Evolutionary conservation across 2,329 filamentous ascomycete species (phyloP), one percentile per base, ranked within the genome.

Genomic region (Dichotomopilus funicola): DNA sequence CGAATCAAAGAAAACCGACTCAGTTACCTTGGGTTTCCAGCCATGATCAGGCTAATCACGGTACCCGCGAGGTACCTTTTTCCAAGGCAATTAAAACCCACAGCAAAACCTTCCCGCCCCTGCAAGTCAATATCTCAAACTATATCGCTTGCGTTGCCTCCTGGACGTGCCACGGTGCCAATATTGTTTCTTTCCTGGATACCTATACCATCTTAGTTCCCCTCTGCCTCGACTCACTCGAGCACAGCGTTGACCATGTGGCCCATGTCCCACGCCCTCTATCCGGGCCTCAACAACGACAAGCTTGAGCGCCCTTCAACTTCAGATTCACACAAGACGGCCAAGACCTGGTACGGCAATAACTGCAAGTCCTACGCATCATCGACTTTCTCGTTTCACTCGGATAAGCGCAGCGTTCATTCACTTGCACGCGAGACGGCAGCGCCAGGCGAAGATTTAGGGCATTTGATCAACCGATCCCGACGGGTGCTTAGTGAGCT

Each of bases 261-360:
- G 49, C 49, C 49, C 33, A 51, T 51, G 49, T 35, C 49, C 38
- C 49, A 44, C n/a, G 49, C 49, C 49, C 38, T 51, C 38, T 51
- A 51, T 34, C 40, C 38, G 49, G 49, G 49, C 12, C n/a, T 36
- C n/a, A 19, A 44, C 12, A 19, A 44, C 12, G 40, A 10, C 40
- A 11, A 33, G 9, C 27, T 6, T 12, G 33, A 36, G 6, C 38
- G 49, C 4, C 40, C 49, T 2, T 10, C 40, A 44, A 51, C 40
- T 19, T 7, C 40, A 11, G 40, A 44, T 31, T 51, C 49, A 27
- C 2, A 35, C 49, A 43, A 27, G 49, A 51, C 49, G 19, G 19
- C 19, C 19, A 27, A 27, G 19, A 27, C 19, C 42, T 51, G 49
- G 49, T 51, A 51, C 37, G 49, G 49, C 31, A 44, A 44, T 41